phyloP scores from a whole-genome alignment of 768 basidiomycete species.

The Xerocomellus intermedius region DNA sequence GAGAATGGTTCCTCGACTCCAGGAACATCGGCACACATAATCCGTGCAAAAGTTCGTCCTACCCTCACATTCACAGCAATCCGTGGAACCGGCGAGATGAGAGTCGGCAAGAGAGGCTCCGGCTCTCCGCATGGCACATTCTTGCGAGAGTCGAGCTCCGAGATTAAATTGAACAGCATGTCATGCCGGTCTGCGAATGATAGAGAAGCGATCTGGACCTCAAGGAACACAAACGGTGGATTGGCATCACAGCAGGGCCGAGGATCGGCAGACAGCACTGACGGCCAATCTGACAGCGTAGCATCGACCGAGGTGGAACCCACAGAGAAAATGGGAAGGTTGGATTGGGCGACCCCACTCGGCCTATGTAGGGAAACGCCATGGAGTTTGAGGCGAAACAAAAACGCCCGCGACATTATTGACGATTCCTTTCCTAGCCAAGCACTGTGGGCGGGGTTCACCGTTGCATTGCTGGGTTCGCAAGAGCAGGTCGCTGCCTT shows the following conservation, averaged over 20 bases:
- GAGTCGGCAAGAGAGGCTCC: conserved; percentile 27
- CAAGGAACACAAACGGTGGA: conserved; percentile 52
- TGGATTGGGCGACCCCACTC: conserved; percentile 31
- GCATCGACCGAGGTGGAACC: conserved; percentile 31
- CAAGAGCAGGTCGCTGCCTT: conserved; percentile 41
- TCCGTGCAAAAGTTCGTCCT: conserved; percentile 48
- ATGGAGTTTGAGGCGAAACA: conserved; percentile 43
- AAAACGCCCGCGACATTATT: conserved; percentile 43
- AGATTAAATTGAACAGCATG: conserved; percentile 41
- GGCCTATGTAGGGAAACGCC: conserved; percentile 46
- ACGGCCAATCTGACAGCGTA: conserved; percentile 60
- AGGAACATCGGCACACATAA: conserved; percentile 45
- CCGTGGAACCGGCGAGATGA: conserved; percentile 47
- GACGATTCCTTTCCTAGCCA: conserved; percentile 52
- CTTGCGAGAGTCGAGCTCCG: conserved; percentile 19
- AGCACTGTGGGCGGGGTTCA: conserved; percentile 45
- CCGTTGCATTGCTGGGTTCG: conserved; percentile 47
- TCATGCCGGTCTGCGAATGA: conserved; percentile 56
- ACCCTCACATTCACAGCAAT: conserved; percentile 47
- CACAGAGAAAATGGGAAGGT: conserved; percentile 31
- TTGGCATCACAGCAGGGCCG: conserved; percentile 49
- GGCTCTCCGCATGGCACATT: conserved; percentile 3
- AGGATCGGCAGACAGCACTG: conserved; percentile 39
- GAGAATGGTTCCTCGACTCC: conserved; percentile 45
- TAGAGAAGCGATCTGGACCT: conserved; percentile 42